These are phyloP conservation scores for Phaffia tasmanica DNA, from an alignment of 768 basidiomycete species.

Conservation along the genomic window DNA sequence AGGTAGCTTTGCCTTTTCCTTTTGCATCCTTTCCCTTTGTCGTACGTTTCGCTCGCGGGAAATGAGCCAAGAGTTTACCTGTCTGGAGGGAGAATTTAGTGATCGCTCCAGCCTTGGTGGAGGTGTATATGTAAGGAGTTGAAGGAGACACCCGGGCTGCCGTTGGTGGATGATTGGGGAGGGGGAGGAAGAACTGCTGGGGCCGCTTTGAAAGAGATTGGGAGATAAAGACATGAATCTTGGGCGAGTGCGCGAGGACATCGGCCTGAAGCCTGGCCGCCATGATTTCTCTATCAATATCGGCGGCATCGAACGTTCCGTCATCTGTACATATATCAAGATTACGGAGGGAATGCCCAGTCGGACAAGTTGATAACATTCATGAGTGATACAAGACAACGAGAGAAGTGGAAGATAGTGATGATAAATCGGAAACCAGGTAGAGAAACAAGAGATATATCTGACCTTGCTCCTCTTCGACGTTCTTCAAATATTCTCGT, in stretches of 20 bases:
- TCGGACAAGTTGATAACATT: background rate
- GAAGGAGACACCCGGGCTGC: constrained; percentile 62
- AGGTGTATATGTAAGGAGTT: constrained; percentile 70
- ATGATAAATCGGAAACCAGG: background rate
- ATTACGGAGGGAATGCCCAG: background rate
- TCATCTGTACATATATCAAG: constrained; percentile 47
- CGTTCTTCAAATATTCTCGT: constrained; percentile 73
- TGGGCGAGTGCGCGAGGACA: constrained; percentile 76
- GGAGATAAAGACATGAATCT: constrained; percentile 69
- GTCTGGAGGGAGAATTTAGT: constrained; percentile 67
- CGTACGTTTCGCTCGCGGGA: constrained; percentile 41
- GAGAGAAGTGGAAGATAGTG: background rate
- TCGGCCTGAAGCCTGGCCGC: constrained; percentile 82
- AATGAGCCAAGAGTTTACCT: constrained; percentile 50
- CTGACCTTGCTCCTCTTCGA: constrained; percentile 63
- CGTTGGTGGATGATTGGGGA: constrained; percentile 44
- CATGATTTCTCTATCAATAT: constrained; percentile 86
- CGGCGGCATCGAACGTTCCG: constrained; percentile 87
- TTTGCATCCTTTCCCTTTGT: constrained; percentile 25
- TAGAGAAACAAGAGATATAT: constrained; percentile 25
- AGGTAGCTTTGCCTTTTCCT: constrained; percentile 52
- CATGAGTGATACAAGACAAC: background rate
- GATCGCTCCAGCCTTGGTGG: constrained; percentile 84
- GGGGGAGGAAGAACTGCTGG: constrained; percentile 41
- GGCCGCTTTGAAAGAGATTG: constrained; percentile 40